Evolutionary conservation across 176 grass and related monocot species (phyloP).

Genomic region (Elymus sibiricus): DNA sequence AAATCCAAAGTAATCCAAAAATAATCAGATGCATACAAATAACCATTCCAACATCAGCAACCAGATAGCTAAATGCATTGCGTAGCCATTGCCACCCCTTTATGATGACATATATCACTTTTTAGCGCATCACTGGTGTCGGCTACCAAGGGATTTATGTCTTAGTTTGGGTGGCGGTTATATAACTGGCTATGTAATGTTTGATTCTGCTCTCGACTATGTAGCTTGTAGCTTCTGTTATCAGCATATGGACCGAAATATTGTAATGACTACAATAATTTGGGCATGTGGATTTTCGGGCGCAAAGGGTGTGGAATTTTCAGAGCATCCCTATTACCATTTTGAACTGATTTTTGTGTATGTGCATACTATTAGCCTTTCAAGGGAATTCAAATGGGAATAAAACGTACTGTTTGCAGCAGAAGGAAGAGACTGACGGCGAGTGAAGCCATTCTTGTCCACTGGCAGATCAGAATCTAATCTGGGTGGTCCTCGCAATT

Average conservation of each 20-base stretch:
- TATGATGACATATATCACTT: conserved; percentile 25
- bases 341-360: conserved; percentile 14
- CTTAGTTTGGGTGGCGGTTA: not conserved
- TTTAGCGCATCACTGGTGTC: not conserved
- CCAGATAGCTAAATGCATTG: not conserved
- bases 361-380: not conserved
- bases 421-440: conserved; percentile 80
- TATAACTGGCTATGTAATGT: not conserved
- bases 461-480: conserved; percentile 52
- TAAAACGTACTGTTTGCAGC: conserved; percentile 55
- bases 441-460: conserved; percentile 55
- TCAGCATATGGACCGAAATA: not conserved
- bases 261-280: not conserved
- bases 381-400: not conserved
- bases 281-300: not conserved
- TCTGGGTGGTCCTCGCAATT: conserved; percentile 62
- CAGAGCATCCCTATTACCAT: conserved; percentile 26
- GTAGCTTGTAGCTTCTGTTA: not conserved
- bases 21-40: not conserved
- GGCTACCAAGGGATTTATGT: not conserved
- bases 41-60: not conserved
- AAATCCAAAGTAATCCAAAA: not conserved
- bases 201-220: not conserved
- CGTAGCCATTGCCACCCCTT: conserved; percentile 32
- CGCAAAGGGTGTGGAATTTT: not conserved